Evolutionary conservation across 176 grass and related monocot species (phyloP).

Genomic region (Stipa capillata): DNA sequence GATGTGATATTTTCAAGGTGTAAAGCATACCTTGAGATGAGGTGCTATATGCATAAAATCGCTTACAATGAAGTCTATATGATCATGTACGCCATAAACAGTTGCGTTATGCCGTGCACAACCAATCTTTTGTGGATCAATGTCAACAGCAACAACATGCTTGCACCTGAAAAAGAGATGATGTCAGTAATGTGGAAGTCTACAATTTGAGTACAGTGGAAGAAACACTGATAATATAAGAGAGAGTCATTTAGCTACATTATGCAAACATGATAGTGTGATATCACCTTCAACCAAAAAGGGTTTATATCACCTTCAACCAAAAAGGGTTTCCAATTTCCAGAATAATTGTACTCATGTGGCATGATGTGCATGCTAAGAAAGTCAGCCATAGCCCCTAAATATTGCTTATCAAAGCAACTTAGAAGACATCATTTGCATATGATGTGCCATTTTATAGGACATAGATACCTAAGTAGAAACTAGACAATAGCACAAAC

Average conservation of each 20-base stretch:
- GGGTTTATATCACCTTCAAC: too few relatives aligned
- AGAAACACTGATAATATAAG: not conserved
- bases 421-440: not conserved
- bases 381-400: not conserved
- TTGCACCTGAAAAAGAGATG: constrained; percentile 65
- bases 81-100: constrained; percentile 68
- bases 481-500: not conserved
- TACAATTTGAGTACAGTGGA: not conserved
- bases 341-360: not conserved
- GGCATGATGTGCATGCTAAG: not conserved
- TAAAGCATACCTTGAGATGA: constrained; percentile 54
- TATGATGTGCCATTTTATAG: not conserved
- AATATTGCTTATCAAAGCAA: not conserved
- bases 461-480: not conserved
- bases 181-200: not conserved
- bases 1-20: not conserved
- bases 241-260: too few relatives aligned
- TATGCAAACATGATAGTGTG: too few relatives aligned
- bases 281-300: not conserved
- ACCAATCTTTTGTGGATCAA: constrained; percentile 86
- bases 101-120: constrained; percentile 79
- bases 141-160: constrained; percentile 90
- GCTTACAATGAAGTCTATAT: constrained; percentile 80
- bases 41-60: constrained; percentile 58
- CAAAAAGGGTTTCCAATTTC: too few relatives aligned